Conservation (phyloP, 2,329 filamentous ascomycete genomes). For the Lachnellula subtilissima region DNA sequence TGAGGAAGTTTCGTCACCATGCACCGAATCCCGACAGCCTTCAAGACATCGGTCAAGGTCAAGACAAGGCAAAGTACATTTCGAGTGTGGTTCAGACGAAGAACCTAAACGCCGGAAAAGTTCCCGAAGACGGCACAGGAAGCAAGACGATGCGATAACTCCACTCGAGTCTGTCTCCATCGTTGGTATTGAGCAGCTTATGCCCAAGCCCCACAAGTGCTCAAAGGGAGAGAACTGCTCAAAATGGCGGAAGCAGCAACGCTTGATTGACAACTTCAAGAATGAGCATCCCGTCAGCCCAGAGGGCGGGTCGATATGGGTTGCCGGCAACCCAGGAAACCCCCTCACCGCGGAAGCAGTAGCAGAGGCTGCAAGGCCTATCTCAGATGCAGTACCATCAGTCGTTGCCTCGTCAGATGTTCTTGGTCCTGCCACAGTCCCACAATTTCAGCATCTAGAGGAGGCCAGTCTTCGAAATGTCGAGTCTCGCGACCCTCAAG, state of each 20-base stretch:
- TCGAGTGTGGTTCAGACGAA: slow-evolving; percentile 24
- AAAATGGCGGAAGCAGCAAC: slow-evolving; percentile 77
- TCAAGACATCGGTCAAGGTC: slow-evolving; percentile 21
- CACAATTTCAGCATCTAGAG: slow-evolving; percentile 65
- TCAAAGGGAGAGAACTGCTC: slow-evolving; percentile 80
- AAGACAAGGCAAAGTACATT: slow-evolving; percentile 11
- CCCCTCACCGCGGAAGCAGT: slow-evolving; percentile 56
- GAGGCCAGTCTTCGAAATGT: slow-evolving; percentile 67
- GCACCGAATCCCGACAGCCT: slow-evolving; percentile 18
- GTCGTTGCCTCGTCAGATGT: slow-evolving; percentile 89
- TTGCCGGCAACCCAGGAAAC: slow-evolving; percentile 76
- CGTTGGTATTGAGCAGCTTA: slow-evolving; percentile 83
- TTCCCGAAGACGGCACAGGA: slow-evolving; percentile 24
- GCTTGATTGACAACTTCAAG: slow-evolving; percentile 68
- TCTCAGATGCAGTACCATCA: slow-evolving; percentile 73
- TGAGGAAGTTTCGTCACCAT: slow-evolving; percentile 47
- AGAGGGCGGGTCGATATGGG: slow-evolving; percentile 64
- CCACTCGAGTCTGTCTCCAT: slow-evolving; percentile 84
- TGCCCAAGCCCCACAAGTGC: slow-evolving; percentile 80
- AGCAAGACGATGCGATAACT: slow-evolving; percentile 60
- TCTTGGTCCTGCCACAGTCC: slow-evolving; percentile 63
- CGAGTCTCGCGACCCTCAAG: slow-evolving; percentile 73
- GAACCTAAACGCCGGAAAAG: slow-evolving; percentile 25
- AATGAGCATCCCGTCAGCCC: slow-evolving; percentile 65
- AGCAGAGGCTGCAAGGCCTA: slow-evolving; percentile 47